These are phyloP conservation scores for Phytophthora meadii DNA, from an alignment of 352 stramenopile genomes.

Conservation along the genomic window DNA sequence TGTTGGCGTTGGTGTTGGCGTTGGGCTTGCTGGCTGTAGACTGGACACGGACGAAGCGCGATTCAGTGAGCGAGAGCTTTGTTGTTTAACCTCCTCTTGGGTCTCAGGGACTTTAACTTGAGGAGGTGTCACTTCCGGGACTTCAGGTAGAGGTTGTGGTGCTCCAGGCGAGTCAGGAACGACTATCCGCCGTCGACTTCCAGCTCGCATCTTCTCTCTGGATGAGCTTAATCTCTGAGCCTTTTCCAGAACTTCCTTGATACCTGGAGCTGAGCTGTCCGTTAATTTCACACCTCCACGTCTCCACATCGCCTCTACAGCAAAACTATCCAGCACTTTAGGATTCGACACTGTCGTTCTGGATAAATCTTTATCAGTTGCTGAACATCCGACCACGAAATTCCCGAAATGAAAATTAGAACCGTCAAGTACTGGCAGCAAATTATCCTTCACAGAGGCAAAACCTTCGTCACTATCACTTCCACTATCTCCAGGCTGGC, in stretches of 20 bases:
- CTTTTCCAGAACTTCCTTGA: conserved; percentile 37
- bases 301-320: conserved; percentile 63
- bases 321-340: not conserved
- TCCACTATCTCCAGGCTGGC: conserved; percentile 4
- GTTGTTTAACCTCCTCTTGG: not conserved
- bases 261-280: conserved; percentile 19
- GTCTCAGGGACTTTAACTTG: not conserved
- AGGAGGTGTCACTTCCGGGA: not conserved
- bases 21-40: not conserved
- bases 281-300: conserved; percentile 30
- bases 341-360: too few relatives aligned
- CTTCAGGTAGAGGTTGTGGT: not conserved
- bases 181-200: conserved; percentile 8
- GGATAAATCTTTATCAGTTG: too few relatives aligned
- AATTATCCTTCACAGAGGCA: not conserved
- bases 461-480: conserved; percentile 11
- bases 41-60: conserved; percentile 1
- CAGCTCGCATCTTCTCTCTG: conserved; percentile 17
- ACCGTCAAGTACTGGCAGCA: conserved; percentile 41
- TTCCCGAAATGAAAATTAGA: conserved; percentile 44
- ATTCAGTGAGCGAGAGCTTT: conserved; percentile 4
- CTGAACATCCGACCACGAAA: conserved; percentile 27
- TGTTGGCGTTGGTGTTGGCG: not conserved
- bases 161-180: not conserved
- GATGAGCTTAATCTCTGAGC: conserved; percentile 18